phyloP scores from a whole-genome alignment of 1,284 basidiomycete species.

The Blastosporella zonata region DNA sequence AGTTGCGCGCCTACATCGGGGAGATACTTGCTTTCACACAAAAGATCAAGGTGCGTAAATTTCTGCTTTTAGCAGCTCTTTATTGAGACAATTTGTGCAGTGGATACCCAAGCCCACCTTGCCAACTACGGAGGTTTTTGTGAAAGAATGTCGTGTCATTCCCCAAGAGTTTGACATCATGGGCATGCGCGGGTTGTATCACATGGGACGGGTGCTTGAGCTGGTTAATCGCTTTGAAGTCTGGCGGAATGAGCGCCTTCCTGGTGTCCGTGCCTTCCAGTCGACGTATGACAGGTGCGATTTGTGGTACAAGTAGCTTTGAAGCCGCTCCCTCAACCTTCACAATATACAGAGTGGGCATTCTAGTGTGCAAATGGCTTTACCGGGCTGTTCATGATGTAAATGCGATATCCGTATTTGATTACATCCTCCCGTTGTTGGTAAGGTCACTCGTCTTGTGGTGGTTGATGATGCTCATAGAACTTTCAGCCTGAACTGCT shows the following conservation, averaged over 20 bases:
- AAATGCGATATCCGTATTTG: conserved; percentile 72
- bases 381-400: conserved; percentile 71
- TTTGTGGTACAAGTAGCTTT: not conserved
- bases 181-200: conserved; percentile 70
- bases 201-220: conserved; percentile 54
- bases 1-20: conserved; percentile 73
- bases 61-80: not conserved
- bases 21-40: conserved; percentile 73
- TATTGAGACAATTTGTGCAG: conserved; percentile 30
- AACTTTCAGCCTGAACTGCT: conserved; percentile 57
- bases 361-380: conserved; percentile 74
- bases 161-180: conserved; percentile 69
- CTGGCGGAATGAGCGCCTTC: conserved; percentile 67
- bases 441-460: conserved; percentile 33
- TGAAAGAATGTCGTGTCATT: conserved; percentile 64
- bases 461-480: conserved; percentile 5
- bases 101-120: conserved; percentile 69
- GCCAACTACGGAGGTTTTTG: conserved; percentile 66
- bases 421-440: conserved; percentile 79
- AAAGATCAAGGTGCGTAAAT: conserved; percentile 61
- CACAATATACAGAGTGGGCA: conserved; percentile 48
- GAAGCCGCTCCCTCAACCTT: conserved; percentile 6
- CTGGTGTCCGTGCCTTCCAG: conserved; percentile 74
- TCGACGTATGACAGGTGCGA: conserved; percentile 77
- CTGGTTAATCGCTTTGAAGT: conserved; percentile 61